A percentile compares a stretch with the other conserved stretches of the same genome.
These are phyloP conservation scores for Exophiala phaeomuriformis DNA, from an alignment of 2,329 filamentous ascomycete species.

Conservation along the genomic window DNA sequence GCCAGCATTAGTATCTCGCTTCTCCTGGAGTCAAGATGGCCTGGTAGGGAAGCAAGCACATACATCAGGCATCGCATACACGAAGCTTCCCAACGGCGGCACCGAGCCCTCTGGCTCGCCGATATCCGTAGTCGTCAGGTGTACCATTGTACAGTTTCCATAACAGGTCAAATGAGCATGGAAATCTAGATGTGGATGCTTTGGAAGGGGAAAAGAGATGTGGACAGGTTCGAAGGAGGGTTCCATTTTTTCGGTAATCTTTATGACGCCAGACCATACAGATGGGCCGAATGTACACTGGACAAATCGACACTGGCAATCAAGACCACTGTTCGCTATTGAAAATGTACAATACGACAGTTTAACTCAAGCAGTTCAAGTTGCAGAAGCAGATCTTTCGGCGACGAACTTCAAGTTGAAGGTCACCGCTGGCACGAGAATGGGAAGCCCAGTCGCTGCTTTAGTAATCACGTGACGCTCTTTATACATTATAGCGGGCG, in stretches of 20 bases:
- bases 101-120: slow-evolving; percentile 35
- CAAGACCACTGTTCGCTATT: no score
- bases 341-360: no score
- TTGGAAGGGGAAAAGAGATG: slow-evolving; percentile 52
- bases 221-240: slow-evolving; percentile 42
- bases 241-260: slow-evolving; percentile 11
- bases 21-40: neutral
- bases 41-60: slow-evolving; percentile 24
- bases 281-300: no score
- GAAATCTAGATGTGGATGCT: slow-evolving; percentile 49
- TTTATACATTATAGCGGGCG: no score
- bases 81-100: slow-evolving; percentile 72
- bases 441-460: no score
- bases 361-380: no score
- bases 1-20: slow-evolving; percentile 17
- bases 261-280: no score
- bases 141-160: slow-evolving; percentile 47
- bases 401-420: no score
- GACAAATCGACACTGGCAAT: no score
- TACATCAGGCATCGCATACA: slow-evolving; percentile 90
- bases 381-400: no score
- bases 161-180: slow-evolving; percentile 53
- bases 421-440: no score
- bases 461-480: no score
- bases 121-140: slow-evolving; percentile 49